Evolutionary conservation across 331 rosid species (phyloP), one percentile per base, ranked within the genome.

Genomic region (Phaseolus coccineus): DNA sequence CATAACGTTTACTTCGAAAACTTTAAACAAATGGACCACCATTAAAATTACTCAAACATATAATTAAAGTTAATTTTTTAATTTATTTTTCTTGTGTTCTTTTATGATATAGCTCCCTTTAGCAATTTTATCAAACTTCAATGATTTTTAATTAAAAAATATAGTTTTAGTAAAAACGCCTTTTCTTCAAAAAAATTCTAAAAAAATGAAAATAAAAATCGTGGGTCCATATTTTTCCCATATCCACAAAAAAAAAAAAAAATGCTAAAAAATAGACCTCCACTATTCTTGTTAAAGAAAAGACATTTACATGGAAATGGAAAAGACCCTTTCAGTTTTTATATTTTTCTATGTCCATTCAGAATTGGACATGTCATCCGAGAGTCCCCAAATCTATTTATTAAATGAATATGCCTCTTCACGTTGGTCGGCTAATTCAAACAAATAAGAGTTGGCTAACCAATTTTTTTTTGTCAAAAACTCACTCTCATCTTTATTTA

Each of bases 351-450:
- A 5, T 14, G 6, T 28, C 42, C 42, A 30, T 13, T 61, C 10
- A 6, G 67, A 61, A 28, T 28, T 1, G 19, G 8, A 28, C 2
- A 27, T 59, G 66, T 59, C 37, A 59, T 59, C 40, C 22, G 6
- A 59, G 9, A 10, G 37, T 25, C 8, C 39, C 65, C 19, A 27
- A 58, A 11, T 12, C 28, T 58, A 4, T 61, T 61, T 61, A 61
- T 14, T 30, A 2, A 27, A 12, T 27, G 67, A 61, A 62, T 62
- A 44, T 31, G 44, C 12, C 68, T 31, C 44, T 31, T 62, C 42
- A 61, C 4, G 9, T 5, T 59, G 67, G 67, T 31, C 42, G 67
- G 67, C 67, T 31, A 30, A 61, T 61, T 59, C 24, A 61, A 31
- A 61, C 67, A 61, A 30, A 22, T 19, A 61, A 13, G 0, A 0